phyloP scores from a whole-genome alignment of 352 stramenopile species.

The Thalassiosira mediterranea region DNA sequence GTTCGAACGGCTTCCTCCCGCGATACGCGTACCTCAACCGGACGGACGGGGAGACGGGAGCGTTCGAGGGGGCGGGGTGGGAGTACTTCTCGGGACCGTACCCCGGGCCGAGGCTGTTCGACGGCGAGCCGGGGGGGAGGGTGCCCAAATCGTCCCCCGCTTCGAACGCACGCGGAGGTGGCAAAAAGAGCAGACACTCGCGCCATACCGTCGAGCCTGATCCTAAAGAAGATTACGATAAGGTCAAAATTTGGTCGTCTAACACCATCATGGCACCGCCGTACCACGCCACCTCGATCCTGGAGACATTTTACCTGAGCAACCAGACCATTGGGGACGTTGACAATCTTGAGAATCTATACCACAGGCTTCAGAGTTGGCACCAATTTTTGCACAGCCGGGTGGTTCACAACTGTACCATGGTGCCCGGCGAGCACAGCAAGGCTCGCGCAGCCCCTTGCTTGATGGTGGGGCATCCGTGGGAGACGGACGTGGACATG shows the following conservation, averaged over 20 bases:
- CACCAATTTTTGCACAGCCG: conserved; percentile 37
- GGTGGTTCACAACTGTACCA: conserved; percentile 29
- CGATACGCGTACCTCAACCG: conserved; percentile 36
- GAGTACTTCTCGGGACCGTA: conserved; percentile 30
- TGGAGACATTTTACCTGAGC: conserved; percentile 50
- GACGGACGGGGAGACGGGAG: conserved; percentile 7
- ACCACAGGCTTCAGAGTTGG: conserved; percentile 29
- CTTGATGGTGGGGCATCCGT: conserved; percentile 49
- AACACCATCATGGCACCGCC: conserved; percentile 39
- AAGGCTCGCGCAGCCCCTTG: too few species aligned
- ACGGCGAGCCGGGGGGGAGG: background rate
- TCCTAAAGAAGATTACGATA: background rate
- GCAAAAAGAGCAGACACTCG: background rate
- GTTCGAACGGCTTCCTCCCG: conserved; percentile 37
- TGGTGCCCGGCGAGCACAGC: too few species aligned
- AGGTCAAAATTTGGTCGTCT: conserved; percentile 36
- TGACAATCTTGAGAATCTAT: conserved; percentile 26
- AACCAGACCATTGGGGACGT: conserved; percentile 48
- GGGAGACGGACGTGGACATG: conserved; percentile 60
- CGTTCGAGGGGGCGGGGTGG: conserved; percentile 5
- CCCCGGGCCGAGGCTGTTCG: conserved; percentile 43
- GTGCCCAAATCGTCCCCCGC: background rate
- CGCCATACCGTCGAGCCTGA: too few species aligned
- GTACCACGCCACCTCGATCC: conserved; percentile 34
- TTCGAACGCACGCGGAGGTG: background rate